phyloP scores from a whole-genome alignment of 148 eudicot species.

The Silene latifolia region DNA sequence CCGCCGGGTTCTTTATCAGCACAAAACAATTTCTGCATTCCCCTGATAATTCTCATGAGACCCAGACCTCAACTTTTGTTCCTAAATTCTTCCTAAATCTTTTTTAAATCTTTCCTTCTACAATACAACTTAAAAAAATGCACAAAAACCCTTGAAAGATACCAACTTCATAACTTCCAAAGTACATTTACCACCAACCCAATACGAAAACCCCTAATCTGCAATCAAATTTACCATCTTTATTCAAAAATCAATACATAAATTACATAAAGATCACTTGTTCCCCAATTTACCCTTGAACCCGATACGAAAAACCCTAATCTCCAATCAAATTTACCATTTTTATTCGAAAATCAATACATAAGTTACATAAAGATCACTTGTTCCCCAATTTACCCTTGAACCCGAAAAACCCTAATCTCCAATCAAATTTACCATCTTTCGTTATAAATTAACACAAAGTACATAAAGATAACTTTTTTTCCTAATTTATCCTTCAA shows the following conservation, averaged over 20 bases:
- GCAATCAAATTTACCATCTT: constrained; percentile 21
- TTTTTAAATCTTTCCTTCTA: constrained; percentile 14
- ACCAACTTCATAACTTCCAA: constrained; percentile 17
- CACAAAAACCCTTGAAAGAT: constrained; percentile 33
- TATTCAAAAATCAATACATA: not conserved
- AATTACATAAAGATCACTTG: constrained; percentile 24
- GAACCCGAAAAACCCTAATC: constrained; percentile 27
- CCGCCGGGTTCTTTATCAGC: constrained; percentile 50
- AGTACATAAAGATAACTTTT: constrained; percentile 24
- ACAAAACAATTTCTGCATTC: constrained; percentile 85
- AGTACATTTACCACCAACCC: constrained; percentile 4
- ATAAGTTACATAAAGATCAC: constrained; percentile 22
- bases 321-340: constrained; percentile 28
- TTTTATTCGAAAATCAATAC: constrained; percentile 6
- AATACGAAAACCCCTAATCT: constrained; percentile 27
- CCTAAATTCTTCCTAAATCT: not conserved
- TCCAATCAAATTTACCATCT: constrained; percentile 25
- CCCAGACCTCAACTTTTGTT: constrained; percentile 44
- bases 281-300: not conserved
- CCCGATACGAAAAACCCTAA: constrained; percentile 23
- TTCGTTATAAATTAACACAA: no score
- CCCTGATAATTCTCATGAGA: constrained; percentile 99
- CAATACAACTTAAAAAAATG: constrained; percentile 21
- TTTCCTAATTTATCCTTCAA: not conserved
- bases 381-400: not conserved